Conservation (phyloP, 208 protist genomes). For the Leishmania gerbilli region DNA sequence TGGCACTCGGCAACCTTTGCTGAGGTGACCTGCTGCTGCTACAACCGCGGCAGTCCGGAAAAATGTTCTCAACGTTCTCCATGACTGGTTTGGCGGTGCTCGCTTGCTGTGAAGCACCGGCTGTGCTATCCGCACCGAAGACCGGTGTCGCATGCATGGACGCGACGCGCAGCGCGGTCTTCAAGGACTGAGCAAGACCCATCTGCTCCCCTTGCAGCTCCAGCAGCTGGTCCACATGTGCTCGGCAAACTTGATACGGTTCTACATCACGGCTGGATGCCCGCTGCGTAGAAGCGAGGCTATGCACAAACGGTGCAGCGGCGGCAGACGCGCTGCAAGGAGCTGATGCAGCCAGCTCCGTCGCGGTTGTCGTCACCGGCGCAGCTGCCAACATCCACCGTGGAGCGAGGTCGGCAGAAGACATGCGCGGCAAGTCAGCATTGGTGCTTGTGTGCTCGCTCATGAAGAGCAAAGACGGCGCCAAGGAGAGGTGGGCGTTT, state of each 20-base stretch:
- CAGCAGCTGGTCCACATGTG: conserved; percentile 15
- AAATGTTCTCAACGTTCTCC: neutral
- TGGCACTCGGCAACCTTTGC: neutral
- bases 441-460: neutral
- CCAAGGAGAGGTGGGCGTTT: neutral
- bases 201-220: conserved; percentile 26
- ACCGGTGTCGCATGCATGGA: neutral
- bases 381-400: neutral
- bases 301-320: neutral
- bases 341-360: neutral
- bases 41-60: too few species aligned
- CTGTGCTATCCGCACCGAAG: neutral
- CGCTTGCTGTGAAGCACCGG: neutral
- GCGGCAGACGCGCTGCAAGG: neutral
- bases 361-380: neutral
- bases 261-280: conserved; percentile 12
- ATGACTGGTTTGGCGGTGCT: neutral
- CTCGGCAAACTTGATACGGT: conserved; percentile 16
- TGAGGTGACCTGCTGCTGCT: neutral
- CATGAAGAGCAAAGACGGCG: neutral
- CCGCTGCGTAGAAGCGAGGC: neutral
- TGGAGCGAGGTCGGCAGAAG: neutral
- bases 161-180: neutral
- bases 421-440: conserved; percentile 4
- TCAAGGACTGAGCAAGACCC: conserved; percentile 8